These are phyloP conservation scores for Agaricus blazei DNA, from an alignment of 768 basidiomycete species.

Conservation along the genomic window DNA sequence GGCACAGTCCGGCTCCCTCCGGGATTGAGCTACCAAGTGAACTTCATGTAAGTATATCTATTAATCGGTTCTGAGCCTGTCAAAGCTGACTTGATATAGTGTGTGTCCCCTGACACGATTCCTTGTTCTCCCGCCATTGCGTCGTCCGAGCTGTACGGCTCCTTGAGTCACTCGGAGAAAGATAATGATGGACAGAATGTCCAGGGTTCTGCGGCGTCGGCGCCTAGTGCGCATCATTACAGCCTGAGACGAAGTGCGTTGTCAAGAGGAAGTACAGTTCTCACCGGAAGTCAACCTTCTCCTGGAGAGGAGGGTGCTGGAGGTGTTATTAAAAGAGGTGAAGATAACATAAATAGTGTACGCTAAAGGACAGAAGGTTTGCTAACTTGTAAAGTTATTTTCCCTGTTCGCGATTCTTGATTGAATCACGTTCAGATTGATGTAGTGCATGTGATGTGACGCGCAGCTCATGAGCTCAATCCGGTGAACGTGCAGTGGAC, in stretches of 20 bases:
- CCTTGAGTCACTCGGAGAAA: background rate
- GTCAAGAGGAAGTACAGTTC: background rate
- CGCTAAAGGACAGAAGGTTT: too few species aligned
- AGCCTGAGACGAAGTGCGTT: background rate
- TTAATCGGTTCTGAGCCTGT: too few species aligned
- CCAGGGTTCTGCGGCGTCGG: background rate
- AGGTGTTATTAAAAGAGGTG: too few species aligned
- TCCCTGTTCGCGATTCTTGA: too few species aligned
- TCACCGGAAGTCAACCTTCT: background rate
- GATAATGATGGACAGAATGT: background rate
- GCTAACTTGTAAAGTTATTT: too few species aligned
- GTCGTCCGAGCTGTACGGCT: slow-evolving; percentile 7
- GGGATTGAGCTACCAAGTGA: background rate
- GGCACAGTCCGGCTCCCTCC: background rate
- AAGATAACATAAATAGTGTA: too few species aligned
- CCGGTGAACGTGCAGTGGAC: background rate
- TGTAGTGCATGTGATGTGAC: slow-evolving; percentile 12
- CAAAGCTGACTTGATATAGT: background rate
- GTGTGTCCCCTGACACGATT: background rate
- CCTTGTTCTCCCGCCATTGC: slow-evolving; percentile 10
- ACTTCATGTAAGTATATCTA: background rate
- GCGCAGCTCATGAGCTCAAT: background rate
- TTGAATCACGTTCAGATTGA: background rate
- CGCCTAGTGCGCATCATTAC: background rate
- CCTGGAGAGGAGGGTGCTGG: background rate